Evolutionary conservation across 2,329 filamentous ascomycete species (phyloP).

Genomic region (Neofusicoccum laricinum): DNA sequence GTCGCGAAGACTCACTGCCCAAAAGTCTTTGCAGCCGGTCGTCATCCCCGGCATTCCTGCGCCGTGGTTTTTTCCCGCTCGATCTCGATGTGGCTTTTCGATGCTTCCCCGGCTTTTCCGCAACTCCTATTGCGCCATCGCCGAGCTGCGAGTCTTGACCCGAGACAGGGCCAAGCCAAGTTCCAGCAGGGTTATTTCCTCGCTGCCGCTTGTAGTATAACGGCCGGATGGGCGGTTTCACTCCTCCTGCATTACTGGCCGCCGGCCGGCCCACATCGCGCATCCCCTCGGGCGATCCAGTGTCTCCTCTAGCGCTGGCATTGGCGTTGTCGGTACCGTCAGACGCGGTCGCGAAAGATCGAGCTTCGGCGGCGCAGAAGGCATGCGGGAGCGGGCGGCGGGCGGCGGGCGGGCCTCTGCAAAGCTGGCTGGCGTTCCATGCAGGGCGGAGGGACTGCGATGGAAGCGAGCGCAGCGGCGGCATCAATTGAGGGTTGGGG

Average conservation of each 20-base stretch:
- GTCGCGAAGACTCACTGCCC: neutral
- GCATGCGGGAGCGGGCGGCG: neutral
- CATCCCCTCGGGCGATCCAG: too few species aligned
- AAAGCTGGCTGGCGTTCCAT: slow-evolving; percentile 27
- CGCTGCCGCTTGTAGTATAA: too few species aligned
- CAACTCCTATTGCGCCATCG: too few species aligned
- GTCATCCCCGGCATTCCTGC: too few species aligned
- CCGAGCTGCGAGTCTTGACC: too few species aligned
- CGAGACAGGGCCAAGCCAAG: too few species aligned
- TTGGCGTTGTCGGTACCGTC: neutral
- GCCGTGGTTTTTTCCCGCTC: neutral
- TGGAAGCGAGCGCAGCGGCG: slow-evolving; percentile 40
- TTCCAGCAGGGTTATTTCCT: too few species aligned
- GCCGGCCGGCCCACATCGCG: too few species aligned
- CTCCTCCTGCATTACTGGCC: too few species aligned
- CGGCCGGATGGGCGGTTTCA: too few species aligned
- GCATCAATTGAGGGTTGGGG: slow-evolving; percentile 40
- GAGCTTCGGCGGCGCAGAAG: neutral
- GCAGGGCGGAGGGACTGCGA: slow-evolving; percentile 43
- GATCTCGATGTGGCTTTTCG: neutral
- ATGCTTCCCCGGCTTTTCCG: neutral
- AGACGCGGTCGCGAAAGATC: neutral
- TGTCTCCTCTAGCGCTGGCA: too few species aligned
- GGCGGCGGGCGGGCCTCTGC: slow-evolving; percentile 24
- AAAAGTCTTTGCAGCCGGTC: neutral